Percentiles rank a stretch among this genome's conserved stretches.
Evolutionary conservation across 2,329 filamentous ascomycete genomes (phyloP).

Genomic region (Fusarium dimerum): DNA sequence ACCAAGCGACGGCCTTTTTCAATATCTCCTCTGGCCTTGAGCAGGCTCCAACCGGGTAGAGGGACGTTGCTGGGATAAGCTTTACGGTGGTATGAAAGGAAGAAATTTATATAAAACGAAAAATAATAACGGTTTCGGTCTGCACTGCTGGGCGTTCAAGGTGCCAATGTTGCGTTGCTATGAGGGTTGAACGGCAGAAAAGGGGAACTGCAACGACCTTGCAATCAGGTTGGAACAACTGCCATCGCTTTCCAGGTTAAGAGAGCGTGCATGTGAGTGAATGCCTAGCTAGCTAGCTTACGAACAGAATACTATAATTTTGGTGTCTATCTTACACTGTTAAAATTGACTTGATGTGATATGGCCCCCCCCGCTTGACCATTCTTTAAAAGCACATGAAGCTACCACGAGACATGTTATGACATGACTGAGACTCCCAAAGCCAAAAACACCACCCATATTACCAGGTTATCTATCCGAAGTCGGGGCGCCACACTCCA

Average conservation of each 20-base stretch:
- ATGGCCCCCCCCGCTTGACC: no score
- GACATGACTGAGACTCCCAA: constrained; percentile 4
- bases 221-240: neutral
- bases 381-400: no score
- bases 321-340: neutral
- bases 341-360: no score
- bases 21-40: constrained; percentile 2
- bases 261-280: neutral
- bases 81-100: neutral
- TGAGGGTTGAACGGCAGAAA: neutral
- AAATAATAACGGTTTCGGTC: neutral
- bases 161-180: neutral
- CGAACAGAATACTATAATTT: neutral
- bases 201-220: neutral
- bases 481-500: constrained; percentile 24
- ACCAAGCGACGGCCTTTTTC: constrained; percentile 14
- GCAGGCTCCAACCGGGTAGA: neutral
- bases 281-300: neutral
- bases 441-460: neutral
- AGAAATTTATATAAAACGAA: neutral
- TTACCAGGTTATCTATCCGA: neutral
- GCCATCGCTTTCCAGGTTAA: neutral
- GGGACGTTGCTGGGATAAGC: neutral
- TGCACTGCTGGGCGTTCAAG: neutral
- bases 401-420: no score